Base-by-base conservation (phyloP, 176 grass and related monocot species). In the Oryza punctata region DNA sequence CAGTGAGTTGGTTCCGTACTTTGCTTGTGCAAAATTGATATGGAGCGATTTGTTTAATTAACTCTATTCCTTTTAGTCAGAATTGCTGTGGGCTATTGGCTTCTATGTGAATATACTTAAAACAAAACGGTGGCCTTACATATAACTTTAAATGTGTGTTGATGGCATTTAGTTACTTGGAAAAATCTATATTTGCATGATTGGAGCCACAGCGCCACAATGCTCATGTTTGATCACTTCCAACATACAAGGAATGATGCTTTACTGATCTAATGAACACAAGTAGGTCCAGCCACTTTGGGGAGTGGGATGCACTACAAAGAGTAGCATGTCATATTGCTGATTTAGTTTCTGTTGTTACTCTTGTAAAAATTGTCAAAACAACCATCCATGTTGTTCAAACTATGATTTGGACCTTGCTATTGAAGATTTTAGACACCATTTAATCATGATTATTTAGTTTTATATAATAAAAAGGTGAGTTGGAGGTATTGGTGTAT, bases 191-290 rank as follows among this genome's bases (percentile, higher is more conserved):
- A 75, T 75, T 37, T 83, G 44, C 43, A 21, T 8, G 15, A 45
- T 26, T 10, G 10, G 61, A 68, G 61, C 44, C 23, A 24, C 23
- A 24, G 11, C 19, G 9, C 46, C 24, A 57, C 41, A 60, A 44
- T 44, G 46, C 41, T 68, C 46, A 81, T 70, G 15, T 50, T 69
- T 16, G n/a, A 19, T 59, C 37, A 75, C 29, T 46, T 69, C 72
- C 32, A 19, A 63, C 41, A 47, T 76, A 5, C 32, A 43, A 0
- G 14, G 10, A 15, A 44, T 41, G 47, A 27, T 16, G 40, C 54
- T 67, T 16, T 1, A 25, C 44, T 3, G 23, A 15, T 63, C 26
- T 78, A 9, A 41, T 88, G 19, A 38, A 64, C 26, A 78, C 4
- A 6, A 54, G 74, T 16, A 65, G 28, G 65, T 5, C 21, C 19